Evolutionary conservation across 2,329 filamentous ascomycete genomes (phyloP), one percentile per base, ranked within the genome.

Genomic region (Chalara sp.): DNA sequence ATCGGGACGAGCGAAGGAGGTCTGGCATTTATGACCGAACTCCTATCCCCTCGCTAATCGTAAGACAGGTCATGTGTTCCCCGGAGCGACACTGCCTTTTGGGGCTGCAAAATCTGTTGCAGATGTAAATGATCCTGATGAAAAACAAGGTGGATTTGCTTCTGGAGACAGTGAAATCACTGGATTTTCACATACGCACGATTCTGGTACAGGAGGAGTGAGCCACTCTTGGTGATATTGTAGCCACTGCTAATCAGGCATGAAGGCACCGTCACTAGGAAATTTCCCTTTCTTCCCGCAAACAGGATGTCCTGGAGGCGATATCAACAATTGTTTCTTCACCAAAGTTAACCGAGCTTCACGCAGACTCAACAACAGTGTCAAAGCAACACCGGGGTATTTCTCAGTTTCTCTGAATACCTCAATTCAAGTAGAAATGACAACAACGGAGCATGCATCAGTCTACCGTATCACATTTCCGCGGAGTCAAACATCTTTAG

Each of bases 231-330:
- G 21, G 10, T 12, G 11, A 50, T 30, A 29, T 43, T 21, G 21
- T 21, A 21, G 3, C 21, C 21, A 21, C 21, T 21, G 21, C 21
- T 21, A 21, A 21, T 21, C 21, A 21, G 21, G 3, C 21, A 44
- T 28, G 1, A 30, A 63, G 61, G 48, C 68, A 1, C 79, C 84
- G 0, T 87, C 82, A 4, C 68, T 89, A 12, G 86, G 85, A 11
- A 88, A 87, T 61, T 89, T 89, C 48, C 82, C 86, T 0, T 70
- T 89, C 1, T 89, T 89, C 56, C 75, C 84, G 0, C 84, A 87
- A 54, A 68, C 76, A 4, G 71, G 72, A 40, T 89, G 86, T 56
- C 72, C 76, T 0, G 74, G 70, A 11, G 78, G 86, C 53, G 76
- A 82, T 39, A 66, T 89, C 49, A 72, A 87, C 58, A 70, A 71